These are phyloP conservation scores for Monosporascus ibericus DNA, from an alignment of 2,329 filamentous ascomycete species.

Conservation along the genomic window DNA sequence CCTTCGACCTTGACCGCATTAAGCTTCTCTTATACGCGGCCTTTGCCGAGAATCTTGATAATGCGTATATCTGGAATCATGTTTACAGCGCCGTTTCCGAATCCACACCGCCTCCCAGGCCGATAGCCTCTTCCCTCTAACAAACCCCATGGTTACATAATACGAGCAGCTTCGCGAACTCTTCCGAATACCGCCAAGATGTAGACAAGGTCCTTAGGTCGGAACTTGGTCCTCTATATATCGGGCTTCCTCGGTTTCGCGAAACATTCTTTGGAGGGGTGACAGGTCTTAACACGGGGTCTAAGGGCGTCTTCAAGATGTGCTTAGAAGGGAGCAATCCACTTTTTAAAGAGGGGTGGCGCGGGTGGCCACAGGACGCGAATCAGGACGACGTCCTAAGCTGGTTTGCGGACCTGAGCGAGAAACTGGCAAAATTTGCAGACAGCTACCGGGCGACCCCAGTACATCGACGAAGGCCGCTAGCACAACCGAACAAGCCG, in stretches of 20 bases:
- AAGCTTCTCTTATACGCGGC: too few species aligned
- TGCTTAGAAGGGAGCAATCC: conserved; percentile 22
- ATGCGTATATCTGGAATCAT: too few species aligned
- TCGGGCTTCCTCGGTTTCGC: conserved; percentile 24
- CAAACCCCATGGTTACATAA: conserved; percentile 7
- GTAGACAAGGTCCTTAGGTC: conserved; percentile 26
- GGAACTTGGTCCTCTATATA: conserved; percentile 25
- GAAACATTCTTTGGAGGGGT: conserved; percentile 25
- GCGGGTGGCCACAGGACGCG: conserved; percentile 28
- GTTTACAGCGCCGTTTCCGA: too few species aligned
- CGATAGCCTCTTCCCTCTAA: neutral
- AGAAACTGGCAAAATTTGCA: conserved; percentile 23
- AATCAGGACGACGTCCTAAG: conserved; percentile 28
- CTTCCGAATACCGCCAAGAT: conserved; percentile 23
- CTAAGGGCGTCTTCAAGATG: conserved; percentile 26
- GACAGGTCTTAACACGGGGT: conserved; percentile 18
- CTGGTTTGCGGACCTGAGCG: conserved; percentile 26
- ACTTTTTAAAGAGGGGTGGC: conserved; percentile 25
- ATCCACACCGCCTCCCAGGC: too few species aligned
- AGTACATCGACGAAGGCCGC: conserved; percentile 7
- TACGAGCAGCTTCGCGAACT: conserved; percentile 27
- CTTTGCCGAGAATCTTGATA: too few species aligned
- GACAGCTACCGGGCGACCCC: conserved; percentile 9
- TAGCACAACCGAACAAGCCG: conserved; percentile 17
- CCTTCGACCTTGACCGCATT: too few species aligned